These are phyloP conservation scores for Trypanosoma rangeli DNA, from an alignment of 208 protist species.

Conservation along the genomic window DNA sequence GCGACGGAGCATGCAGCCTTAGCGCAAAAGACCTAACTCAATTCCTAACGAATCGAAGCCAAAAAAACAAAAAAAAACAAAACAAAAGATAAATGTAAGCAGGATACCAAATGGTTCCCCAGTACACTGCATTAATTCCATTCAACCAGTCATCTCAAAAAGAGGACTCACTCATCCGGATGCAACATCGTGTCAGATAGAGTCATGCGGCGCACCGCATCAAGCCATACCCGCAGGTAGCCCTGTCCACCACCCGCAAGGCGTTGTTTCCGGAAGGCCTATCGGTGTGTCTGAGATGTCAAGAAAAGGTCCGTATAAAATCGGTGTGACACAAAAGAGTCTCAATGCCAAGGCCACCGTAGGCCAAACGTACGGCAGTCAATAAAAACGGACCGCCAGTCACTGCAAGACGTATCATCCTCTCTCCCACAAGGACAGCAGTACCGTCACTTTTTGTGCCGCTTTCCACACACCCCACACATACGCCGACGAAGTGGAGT, in stretches of 20 bases:
- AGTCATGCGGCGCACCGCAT: slow-evolving; percentile 32
- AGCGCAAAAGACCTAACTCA: neutral
- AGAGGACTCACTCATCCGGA: slow-evolving; percentile 19
- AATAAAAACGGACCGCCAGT: slow-evolving; percentile 32
- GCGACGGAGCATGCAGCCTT: slow-evolving; percentile 61
- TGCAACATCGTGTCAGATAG: slow-evolving; percentile 36
- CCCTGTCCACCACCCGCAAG: slow-evolving; percentile 45
- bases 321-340: slow-evolving; percentile 64
- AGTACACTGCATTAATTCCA: slow-evolving; percentile 26
- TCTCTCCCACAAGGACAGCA: no score
- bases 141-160: slow-evolving; percentile 45
- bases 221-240: slow-evolving; percentile 61
- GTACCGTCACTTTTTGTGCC: no score
- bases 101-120: slow-evolving; percentile 13
- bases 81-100: slow-evolving; percentile 4
- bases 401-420: neutral
- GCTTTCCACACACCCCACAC: no score
- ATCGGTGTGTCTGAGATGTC: slow-evolving; percentile 29
- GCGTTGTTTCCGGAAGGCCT: slow-evolving; percentile 43
- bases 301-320: slow-evolving; percentile 51
- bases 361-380: slow-evolving; percentile 32
- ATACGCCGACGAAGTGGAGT: no score
- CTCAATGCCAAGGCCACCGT: slow-evolving; percentile 39
- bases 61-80: neutral
- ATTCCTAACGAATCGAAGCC: no score